Percentiles rank a stretch among this genome's conserved stretches.
phyloP scores from a whole-genome alignment of 78 protist species.

The Monocercomonoides exilis region DNA sequence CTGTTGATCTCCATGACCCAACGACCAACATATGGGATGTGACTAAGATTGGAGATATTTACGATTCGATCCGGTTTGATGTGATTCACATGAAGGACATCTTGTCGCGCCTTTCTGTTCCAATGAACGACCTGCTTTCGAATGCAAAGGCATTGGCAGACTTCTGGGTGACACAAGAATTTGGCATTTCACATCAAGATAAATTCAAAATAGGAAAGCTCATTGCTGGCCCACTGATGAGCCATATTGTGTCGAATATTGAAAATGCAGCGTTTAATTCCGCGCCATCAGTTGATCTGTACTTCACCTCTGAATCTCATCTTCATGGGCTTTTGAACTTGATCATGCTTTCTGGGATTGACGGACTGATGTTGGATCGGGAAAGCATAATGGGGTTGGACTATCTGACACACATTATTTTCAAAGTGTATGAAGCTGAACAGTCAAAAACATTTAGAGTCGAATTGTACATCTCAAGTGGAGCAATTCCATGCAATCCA shows the following conservation, averaged over 20 bases:
- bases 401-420: constrained; percentile 50
- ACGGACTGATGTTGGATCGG: not conserved
- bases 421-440: constrained; percentile 3
- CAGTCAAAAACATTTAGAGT: not conserved
- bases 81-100: not conserved
- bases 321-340: constrained; percentile 46
- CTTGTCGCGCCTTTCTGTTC: not conserved
- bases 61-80: not conserved
- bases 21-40: constrained; percentile 12
- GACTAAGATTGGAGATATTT: constrained; percentile 5
- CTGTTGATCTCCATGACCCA: not conserved
- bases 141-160: not conserved
- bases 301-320: constrained; percentile 63
- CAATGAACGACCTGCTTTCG: not conserved
- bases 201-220: not conserved
- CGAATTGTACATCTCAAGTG: not conserved
- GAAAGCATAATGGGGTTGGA: constrained; percentile 21
- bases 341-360: not conserved
- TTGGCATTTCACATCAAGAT: not conserved
- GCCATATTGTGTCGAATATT: not conserved
- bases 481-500: not conserved
- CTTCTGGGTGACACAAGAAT: not conserved
- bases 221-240: constrained; percentile 10
- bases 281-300: constrained; percentile 10
- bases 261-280: not conserved